phyloP scores from a whole-genome alignment of 768 basidiomycete genomes.

The Cubamyces lactineus region DNA sequence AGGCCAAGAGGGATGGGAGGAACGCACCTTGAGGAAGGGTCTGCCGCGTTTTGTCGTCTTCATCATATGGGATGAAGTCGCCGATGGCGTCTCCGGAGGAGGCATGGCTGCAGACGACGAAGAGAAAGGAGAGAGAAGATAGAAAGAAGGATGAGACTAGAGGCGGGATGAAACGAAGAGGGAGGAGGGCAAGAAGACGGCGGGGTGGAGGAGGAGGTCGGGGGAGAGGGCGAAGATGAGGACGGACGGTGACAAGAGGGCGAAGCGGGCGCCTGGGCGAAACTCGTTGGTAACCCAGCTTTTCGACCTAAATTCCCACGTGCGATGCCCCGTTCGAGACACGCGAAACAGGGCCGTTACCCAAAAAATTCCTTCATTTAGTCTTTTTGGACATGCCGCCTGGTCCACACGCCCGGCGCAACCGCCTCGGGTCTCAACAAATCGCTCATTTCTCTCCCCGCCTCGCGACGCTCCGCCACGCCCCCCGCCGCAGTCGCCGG shows the following conservation, averaged over 20 bases:
- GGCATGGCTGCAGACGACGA: conserved; percentile 37
- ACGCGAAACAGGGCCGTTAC: conserved; percentile 26
- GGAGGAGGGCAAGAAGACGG: conserved; percentile 21
- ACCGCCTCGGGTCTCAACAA: background rate
- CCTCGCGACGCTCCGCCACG: conserved; percentile 17
- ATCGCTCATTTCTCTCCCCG: background rate
- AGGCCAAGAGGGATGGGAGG: conserved; percentile 11
- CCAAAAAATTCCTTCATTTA: conserved; percentile 23
- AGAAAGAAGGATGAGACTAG: conserved; percentile 32
- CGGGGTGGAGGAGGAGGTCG: conserved; percentile 21
- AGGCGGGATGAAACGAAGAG: conserved; percentile 19
- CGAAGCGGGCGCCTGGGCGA: conserved; percentile 23
- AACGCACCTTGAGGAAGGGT: conserved; percentile 84
- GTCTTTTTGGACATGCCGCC: conserved; percentile 22
- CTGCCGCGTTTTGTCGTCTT: conserved; percentile 96
- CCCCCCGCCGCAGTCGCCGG: conserved; percentile 10
- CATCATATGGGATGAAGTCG: conserved; percentile 93
- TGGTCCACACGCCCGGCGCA: conserved; percentile 14
- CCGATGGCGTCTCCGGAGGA: conserved; percentile 47
- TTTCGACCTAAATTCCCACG: conserved; percentile 26
- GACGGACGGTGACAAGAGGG: conserved; percentile 22
- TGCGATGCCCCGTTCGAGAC: conserved; percentile 15
- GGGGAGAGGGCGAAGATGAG: conserved; percentile 27
- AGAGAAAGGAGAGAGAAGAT: conserved; percentile 36
- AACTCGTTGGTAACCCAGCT: conserved; percentile 27